Evolutionary conservation across 352 stramenopile species (phyloP).

Genomic region (Globisporangium camurandrum): DNA sequence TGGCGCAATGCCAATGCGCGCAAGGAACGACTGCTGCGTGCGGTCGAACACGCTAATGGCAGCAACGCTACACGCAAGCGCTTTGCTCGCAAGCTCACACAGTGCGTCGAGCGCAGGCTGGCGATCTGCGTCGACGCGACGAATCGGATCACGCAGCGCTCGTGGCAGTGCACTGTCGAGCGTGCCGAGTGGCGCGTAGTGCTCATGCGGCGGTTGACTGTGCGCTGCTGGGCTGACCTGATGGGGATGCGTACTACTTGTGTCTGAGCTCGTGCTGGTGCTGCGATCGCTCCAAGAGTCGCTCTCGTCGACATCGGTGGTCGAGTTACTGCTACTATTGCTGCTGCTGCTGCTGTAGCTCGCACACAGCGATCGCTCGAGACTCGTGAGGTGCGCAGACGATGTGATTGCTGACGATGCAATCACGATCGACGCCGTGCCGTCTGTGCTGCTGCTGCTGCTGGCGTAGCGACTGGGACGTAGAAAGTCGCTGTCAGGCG

Average conservation of each 20-base stretch:
- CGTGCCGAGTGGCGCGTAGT: slow-evolving; percentile 30
- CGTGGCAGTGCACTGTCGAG: slow-evolving; percentile 38
- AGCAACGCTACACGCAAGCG: slow-evolving; percentile 49
- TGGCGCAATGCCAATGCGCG: slow-evolving; percentile 62
- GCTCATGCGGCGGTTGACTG: too few relatives aligned
- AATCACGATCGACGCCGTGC: too few relatives aligned
- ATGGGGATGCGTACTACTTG: too few relatives aligned
- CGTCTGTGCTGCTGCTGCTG: too few relatives aligned
- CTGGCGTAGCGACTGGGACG: slow-evolving; percentile 21
- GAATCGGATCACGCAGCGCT: slow-evolving; percentile 34
- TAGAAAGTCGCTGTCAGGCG: slow-evolving; percentile 9
- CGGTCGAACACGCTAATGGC: slow-evolving; percentile 61
- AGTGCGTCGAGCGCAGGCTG: slow-evolving; percentile 68
- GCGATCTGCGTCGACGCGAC: slow-evolving; percentile 29
- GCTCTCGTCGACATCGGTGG: slow-evolving; percentile 16
- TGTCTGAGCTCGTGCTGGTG: neutral
- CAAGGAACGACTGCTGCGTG: slow-evolving; percentile 64
- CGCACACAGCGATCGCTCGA: slow-evolving; percentile 38
- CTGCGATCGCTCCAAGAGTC: slow-evolving; percentile 8
- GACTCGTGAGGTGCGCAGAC: slow-evolving; percentile 3
- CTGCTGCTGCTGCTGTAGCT: slow-evolving; percentile 14
- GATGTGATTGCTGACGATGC: too few relatives aligned
- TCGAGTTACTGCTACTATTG: neutral
- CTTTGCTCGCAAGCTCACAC: slow-evolving; percentile 57
- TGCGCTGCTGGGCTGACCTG: too few relatives aligned